Base-by-base conservation (phyloP, 768 basidiomycete species). In the Lentinula edodes region DNA sequence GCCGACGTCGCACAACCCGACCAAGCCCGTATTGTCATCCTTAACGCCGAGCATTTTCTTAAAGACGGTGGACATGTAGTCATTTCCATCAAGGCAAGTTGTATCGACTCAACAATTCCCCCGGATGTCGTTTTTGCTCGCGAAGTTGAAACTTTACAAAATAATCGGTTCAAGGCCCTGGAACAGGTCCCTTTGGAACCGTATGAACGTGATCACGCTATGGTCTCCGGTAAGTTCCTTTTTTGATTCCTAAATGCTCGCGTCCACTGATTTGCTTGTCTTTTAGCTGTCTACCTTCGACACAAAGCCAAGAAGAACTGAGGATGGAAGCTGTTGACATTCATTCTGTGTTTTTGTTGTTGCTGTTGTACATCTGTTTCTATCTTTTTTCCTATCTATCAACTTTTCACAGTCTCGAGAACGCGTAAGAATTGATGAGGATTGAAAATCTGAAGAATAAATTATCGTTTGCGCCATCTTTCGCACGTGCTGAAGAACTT, bases 1-100 rank as follows among this genome's bases (percentile, higher is more conserved):
- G 95, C 97, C 61, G 97, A 99, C 74, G 87, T 99, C 53, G 97
- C 97, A 0, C 97, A 99, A 72, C 96, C 96, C 48, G 95, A 99
- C 76, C 97, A 99, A 77, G 95, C 95, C 2, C 94, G 95, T 80
- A 98, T 98, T 69, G 93, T 98, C 64, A 82, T 85, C 43, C 83
- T 87, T 74, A 98, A 99, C 74, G 93, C 96, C 0, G 88, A 97
- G 67, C 87, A 88, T 73, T 99, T 99, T 88, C 83, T 99, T 59
- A 98, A 96, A 75, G 89, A 95, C 73, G 85, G 84, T 35, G 97
- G 97, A 2, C 93, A 97, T 68, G 80, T 85, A 67, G 87, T 99
- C 68, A 94, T 99, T 65, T 98, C 96, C 59, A 97, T 99, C 84
- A 99, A 99, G 80, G 97, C 97, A 35, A 94, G 91, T 69, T 99